These are phyloP conservation scores for Verticillium nonalfalfae DNA, from an alignment of 2,329 filamentous ascomycete species.

Conservation along the genomic window DNA sequence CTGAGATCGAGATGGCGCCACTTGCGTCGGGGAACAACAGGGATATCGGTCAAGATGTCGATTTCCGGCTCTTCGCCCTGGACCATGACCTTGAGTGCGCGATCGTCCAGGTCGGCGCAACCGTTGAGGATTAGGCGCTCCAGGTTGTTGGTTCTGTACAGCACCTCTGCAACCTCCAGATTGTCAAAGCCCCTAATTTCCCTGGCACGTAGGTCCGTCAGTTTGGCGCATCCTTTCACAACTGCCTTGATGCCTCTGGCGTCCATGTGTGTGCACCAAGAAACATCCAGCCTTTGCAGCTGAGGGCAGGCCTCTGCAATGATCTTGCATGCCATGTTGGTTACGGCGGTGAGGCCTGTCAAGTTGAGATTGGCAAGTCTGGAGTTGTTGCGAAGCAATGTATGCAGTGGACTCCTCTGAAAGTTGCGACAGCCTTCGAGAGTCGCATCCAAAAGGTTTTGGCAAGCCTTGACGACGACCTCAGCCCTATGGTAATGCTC, in stretches of 20 bases:
- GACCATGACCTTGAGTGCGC: conserved; percentile 65
- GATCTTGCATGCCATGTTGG: conserved; percentile 80
- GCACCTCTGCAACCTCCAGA: conserved; percentile 60
- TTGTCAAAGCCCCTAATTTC: conserved; percentile 78
- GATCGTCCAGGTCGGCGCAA: conserved; percentile 72
- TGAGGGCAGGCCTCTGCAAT: conserved; percentile 75
- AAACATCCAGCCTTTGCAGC: conserved; percentile 81
- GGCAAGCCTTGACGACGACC: conserved; percentile 75
- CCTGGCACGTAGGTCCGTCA: conserved; percentile 75
- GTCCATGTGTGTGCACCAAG: conserved; percentile 86
- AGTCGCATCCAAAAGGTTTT: conserved; percentile 80
- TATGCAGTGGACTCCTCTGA: conserved; percentile 69
- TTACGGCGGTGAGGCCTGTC: conserved; percentile 71
- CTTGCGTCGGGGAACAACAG: conserved; percentile 69
- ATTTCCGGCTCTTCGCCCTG: conserved; percentile 71
- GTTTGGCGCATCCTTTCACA: conserved; percentile 62
- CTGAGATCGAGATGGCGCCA: conserved; percentile 83
- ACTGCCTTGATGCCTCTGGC: conserved; percentile 68
- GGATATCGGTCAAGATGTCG: conserved; percentile 71
- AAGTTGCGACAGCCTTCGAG: conserved; percentile 88
- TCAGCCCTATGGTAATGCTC: conserved; percentile 73
- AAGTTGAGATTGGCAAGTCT: conserved; percentile 80
- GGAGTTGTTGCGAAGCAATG: conserved; percentile 66
- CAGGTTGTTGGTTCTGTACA: conserved; percentile 77
- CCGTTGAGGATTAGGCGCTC: conserved; percentile 78